phyloP scores from a whole-genome alignment of 2,329 filamentous ascomycete genomes.

The Curvularia spicifera region DNA sequence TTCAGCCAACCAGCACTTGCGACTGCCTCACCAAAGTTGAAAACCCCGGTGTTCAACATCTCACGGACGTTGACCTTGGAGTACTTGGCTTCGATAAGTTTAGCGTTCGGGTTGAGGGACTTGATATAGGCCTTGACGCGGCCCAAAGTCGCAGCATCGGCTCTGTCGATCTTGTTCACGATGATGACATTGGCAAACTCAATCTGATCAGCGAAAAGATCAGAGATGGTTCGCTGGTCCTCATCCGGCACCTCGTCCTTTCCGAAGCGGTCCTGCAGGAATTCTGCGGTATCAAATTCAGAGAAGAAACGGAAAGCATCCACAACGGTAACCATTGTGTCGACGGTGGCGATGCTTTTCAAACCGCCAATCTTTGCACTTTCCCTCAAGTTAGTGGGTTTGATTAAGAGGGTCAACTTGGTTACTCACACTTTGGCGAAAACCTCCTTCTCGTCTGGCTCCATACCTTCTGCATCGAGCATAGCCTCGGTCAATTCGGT shows the following conservation, averaged over 20 bases:
- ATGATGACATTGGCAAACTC: slow-evolving; percentile 78
- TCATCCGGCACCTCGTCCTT: slow-evolving; percentile 64
- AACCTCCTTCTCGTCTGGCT: slow-evolving; percentile 54
- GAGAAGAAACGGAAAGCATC: slow-evolving; percentile 75
- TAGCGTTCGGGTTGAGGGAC: slow-evolving; percentile 70
- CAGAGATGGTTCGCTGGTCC: slow-evolving; percentile 75
- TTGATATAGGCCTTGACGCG: slow-evolving; percentile 62
- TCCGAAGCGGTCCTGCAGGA: slow-evolving; percentile 67
- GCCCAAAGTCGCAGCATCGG: slow-evolving; percentile 55
- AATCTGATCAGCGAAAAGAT: slow-evolving; percentile 78
- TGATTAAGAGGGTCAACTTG: not conserved
- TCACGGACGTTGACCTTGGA: slow-evolving; percentile 66
- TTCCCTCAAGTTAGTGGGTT: not conserved
- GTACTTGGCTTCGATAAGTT: slow-evolving; percentile 66
- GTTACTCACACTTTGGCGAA: slow-evolving; percentile 55
- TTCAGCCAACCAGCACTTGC: slow-evolving; percentile 73
- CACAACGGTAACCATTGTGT: slow-evolving; percentile 75
- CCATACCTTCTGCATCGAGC: slow-evolving; percentile 52
- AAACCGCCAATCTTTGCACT: slow-evolving; percentile 62
- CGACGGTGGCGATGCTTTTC: slow-evolving; percentile 69
- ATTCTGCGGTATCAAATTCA: slow-evolving; percentile 73
- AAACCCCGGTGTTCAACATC: slow-evolving; percentile 70
- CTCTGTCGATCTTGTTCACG: slow-evolving; percentile 72
- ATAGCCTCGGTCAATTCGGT: slow-evolving; percentile 55
- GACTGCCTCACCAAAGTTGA: slow-evolving; percentile 69